These are phyloP conservation scores for Coniferiporia weirii DNA, from an alignment of 1,284 basidiomycete genomes.

Conservation along the genomic window DNA sequence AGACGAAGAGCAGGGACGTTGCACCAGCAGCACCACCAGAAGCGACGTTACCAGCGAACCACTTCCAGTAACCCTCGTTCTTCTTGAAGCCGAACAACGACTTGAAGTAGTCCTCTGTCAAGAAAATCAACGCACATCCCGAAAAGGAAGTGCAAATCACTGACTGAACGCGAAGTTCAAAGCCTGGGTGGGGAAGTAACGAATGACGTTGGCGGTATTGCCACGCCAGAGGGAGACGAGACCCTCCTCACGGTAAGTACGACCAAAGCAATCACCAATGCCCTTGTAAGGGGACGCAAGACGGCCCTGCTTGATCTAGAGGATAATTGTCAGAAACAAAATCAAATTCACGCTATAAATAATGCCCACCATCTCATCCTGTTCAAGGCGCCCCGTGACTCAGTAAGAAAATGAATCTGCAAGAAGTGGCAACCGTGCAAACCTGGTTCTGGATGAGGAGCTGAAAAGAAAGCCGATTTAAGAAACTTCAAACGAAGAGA, in stretches of 20 bases:
- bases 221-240: conserved; percentile 89
- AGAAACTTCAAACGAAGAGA: conserved; percentile 10
- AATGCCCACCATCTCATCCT: conserved; percentile 74
- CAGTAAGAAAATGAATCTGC: neutral
- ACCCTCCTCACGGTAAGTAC: conserved; percentile 90
- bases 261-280: conserved; percentile 80
- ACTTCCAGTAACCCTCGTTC: conserved; percentile 83
- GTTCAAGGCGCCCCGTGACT: neutral
- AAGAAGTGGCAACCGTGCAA: neutral
- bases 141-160: conserved; percentile 28
- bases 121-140: conserved; percentile 23
- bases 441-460: conserved; percentile 94
- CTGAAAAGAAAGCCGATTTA: conserved; percentile 30
- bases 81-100: conserved; percentile 91
- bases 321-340: conserved; percentile 19
- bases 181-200: conserved; percentile 96
- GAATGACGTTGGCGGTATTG: conserved; percentile 97
- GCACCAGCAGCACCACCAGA: conserved; percentile 98
- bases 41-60: conserved; percentile 90
- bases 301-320: conserved; percentile 93
- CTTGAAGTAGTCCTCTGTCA: conserved; percentile 93
- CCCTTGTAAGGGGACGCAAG: conserved; percentile 92
- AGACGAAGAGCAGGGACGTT: conserved; percentile 93
- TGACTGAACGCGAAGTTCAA: conserved; percentile 93
- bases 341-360: conserved; percentile 11